Evolutionary conservation across 1,284 basidiomycete species (phyloP).

Genomic region (Xerocomus minutiporus): DNA sequence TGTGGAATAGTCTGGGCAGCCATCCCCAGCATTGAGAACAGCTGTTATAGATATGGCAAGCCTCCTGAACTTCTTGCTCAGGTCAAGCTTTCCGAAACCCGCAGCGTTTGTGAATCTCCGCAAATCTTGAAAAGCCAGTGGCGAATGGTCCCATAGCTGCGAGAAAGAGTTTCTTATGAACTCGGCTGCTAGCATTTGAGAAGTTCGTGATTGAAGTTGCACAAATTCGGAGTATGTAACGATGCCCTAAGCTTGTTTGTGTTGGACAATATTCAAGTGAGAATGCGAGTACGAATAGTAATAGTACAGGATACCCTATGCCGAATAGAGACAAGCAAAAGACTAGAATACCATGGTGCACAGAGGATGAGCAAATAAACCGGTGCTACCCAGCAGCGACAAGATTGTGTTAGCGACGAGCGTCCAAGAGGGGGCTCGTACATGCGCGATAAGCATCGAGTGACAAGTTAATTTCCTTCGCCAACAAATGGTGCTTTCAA

Average conservation of each 20-base stretch:
- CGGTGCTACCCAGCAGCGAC: neutral
- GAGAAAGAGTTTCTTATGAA: slow-evolving; percentile 5
- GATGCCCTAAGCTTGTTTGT: neutral
- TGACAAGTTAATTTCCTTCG: slow-evolving; percentile 5
- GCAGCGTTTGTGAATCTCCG: slow-evolving; percentile 3
- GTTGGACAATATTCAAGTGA: neutral
- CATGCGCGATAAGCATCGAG: neutral
- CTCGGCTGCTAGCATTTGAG: slow-evolving; percentile 3
- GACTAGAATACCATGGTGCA: slow-evolving; percentile 6
- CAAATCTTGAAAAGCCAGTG: slow-evolving; percentile 1
- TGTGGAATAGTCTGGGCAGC: slow-evolving; percentile 60
- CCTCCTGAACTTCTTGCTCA: slow-evolving; percentile 1
- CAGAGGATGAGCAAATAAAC: slow-evolving; percentile 11
- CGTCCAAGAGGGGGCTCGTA: neutral
- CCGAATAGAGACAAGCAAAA: slow-evolving; percentile 9
- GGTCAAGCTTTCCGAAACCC: slow-evolving; percentile 3
- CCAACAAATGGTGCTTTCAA: slow-evolving; percentile 14
- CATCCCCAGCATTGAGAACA: slow-evolving; percentile 32
- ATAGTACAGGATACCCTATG: slow-evolving; percentile 11
- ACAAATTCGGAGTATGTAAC: too few relatives aligned
- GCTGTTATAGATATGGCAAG: slow-evolving; percentile 22
- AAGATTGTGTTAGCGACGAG: slow-evolving; percentile 5
- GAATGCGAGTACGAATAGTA: neutral
- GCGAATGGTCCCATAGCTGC: slow-evolving; percentile 4
- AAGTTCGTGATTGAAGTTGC: neutral